These are phyloP conservation scores for Hanseniaspora jakobsenii DNA, from an alignment of 805 yeast species.

Conservation along the genomic window DNA sequence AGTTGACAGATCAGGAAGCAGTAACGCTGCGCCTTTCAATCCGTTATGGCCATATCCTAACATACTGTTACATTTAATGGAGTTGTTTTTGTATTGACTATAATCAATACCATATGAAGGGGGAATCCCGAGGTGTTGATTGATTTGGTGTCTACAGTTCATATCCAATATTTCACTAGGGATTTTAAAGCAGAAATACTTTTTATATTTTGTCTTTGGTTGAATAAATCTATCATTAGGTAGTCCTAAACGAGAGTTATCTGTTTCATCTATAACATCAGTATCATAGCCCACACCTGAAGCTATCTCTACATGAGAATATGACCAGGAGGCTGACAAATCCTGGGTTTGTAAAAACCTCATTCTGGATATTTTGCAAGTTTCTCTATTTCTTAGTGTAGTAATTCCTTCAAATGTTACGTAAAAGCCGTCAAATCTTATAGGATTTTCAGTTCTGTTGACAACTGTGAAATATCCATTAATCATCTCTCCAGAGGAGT, in stretches of 20 bases:
- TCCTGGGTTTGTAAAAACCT: conserved; percentile 41
- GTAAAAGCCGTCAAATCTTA: conserved; percentile 48
- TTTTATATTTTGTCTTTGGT: conserved; percentile 41
- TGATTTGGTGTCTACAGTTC: conserved; percentile 35
- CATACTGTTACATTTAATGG: conserved; percentile 27
- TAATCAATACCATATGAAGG: conserved; percentile 33
- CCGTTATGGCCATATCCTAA: conserved; percentile 46
- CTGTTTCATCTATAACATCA: conserved; percentile 28
- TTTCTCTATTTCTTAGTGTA: conserved; percentile 21
- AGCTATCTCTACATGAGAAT: conserved; percentile 24
- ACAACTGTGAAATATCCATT: conserved; percentile 39
- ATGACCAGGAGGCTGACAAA: conserved; percentile 40
- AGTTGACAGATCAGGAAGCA: conserved; percentile 33
- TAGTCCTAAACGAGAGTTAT: conserved; percentile 30
- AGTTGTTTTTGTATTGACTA: conserved; percentile 18
- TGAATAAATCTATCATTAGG: conserved; percentile 34
- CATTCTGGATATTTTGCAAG: conserved; percentile 22
- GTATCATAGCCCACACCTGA: conserved; percentile 31
- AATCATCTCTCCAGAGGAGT: conserved; percentile 43
- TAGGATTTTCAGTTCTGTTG: conserved; percentile 31
- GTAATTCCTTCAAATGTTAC: conserved; percentile 45
- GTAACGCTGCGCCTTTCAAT: conserved; percentile 41
- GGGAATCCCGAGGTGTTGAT: conserved; percentile 28
- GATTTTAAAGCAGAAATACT: conserved; percentile 44
- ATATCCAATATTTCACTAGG: conserved; percentile 45